Evolutionary conservation across 805 yeast species (phyloP).

Genomic region (Schwanniomyces pseudopolymorphus): DNA sequence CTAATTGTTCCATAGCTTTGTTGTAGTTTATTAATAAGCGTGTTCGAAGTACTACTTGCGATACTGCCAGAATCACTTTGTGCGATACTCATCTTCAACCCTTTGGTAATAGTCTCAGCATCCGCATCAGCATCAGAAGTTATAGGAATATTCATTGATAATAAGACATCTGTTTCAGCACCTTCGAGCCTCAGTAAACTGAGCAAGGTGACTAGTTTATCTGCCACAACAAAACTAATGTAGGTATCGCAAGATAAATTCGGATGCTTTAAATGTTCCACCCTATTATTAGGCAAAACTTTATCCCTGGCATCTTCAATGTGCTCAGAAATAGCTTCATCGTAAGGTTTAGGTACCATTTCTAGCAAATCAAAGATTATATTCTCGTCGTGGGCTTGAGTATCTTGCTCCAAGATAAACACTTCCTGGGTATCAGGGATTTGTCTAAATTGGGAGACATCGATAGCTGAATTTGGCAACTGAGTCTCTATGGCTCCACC

Average conservation of each 20-base stretch:
- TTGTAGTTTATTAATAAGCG: slow-evolving; percentile 3
- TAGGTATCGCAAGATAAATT: slow-evolving; percentile 4
- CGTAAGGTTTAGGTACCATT: slow-evolving; percentile 35
- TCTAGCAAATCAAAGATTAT: slow-evolving; percentile 68
- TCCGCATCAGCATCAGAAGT: slow-evolving; percentile 8
- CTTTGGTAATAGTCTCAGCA: slow-evolving; percentile 6
- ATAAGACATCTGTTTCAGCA: slow-evolving; percentile 58
- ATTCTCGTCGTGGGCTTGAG: slow-evolving; percentile 44
- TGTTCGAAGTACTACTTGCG: not conserved
- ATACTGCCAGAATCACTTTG: not conserved
- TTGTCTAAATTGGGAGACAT: slow-evolving; percentile 76
- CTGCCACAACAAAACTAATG: slow-evolving; percentile 9
- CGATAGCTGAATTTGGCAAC: slow-evolving; percentile 58
- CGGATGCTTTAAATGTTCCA: slow-evolving; percentile 7
- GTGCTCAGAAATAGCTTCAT: slow-evolving; percentile 51
- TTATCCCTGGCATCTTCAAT: slow-evolving; percentile 51
- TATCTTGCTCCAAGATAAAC: slow-evolving; percentile 49
- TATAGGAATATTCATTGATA: slow-evolving; percentile 60
- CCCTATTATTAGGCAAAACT: slow-evolving; percentile 8
- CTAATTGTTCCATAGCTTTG: slow-evolving; percentile 24
- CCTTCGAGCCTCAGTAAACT: slow-evolving; percentile 54
- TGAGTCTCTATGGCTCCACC: slow-evolving; percentile 78
- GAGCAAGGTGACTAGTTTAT: slow-evolving; percentile 46
- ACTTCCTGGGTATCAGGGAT: slow-evolving; percentile 96
- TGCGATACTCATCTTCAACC: not conserved